Base-by-base conservation (phyloP, 176 grass and related monocot genomes). In the Rhynchospora tenuis region DNA sequence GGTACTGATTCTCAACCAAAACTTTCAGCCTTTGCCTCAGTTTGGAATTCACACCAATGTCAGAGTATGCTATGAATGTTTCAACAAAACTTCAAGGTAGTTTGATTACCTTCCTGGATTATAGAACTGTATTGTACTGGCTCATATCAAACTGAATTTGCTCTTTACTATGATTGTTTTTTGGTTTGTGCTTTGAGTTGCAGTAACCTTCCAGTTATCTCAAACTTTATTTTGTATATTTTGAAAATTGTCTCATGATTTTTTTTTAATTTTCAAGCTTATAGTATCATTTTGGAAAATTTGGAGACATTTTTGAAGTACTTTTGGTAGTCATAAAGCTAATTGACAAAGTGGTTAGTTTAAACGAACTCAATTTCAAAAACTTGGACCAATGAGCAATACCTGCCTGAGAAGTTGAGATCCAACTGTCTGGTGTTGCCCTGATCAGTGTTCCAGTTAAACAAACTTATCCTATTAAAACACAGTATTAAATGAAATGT, bases 11-110 rank as follows among this genome's bases (percentile, higher is more conserved):
- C 51, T 77, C 13, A 55, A 31, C 73, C 73, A 17, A 77, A 56
- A 74, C 17, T 83, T 92, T 31, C 89, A 97, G 95, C 83, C 90
- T 81, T 87, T 99, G 85, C 97, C 97, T 26, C 97, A 99, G 84
- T 96, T 85, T 66, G 93, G 93, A 31, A 84, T 99, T 83, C 87
- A 93, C 38, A 90, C 97, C 2, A 90, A 99, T 82, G 97, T 83
- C 55, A 93, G 97, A 86, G 97, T 96, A 29, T 99, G 97, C 85
- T 89, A 86, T 24, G 85, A 90, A 22, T 99, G 97, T 81, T 96
- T 99, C 70, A 99, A 88, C 81, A 90, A 89, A 70, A 60, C 89
- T 50, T 88, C 97, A 47, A 86, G 97, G 97, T 99, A 89, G 9
- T 73, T 9, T 76, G 24, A 47, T 56, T 54, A 54, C 15, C 13